phyloP scores from a whole-genome alignment of 2,329 filamentous ascomycete genomes.

The Cladosporium sp. region DNA sequence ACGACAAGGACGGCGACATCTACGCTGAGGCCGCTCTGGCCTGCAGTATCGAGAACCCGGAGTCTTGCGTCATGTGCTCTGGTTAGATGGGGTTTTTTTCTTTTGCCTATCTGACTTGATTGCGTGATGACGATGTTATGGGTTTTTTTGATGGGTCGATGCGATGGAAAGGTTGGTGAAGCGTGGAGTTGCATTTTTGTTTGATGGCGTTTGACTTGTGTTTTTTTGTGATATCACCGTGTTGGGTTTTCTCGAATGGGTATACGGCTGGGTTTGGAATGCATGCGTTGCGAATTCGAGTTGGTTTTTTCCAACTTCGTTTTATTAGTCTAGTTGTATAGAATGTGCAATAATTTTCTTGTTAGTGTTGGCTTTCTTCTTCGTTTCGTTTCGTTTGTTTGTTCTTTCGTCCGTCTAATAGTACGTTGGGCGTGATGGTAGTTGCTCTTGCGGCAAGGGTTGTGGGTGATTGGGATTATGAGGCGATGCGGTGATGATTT shows the following conservation, averaged over 20 bases:
- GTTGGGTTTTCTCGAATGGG: not conserved
- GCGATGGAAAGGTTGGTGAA: not conserved
- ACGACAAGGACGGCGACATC: constrained; percentile 80
- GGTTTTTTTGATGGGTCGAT: constrained; percentile 3
- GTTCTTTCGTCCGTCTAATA: no score
- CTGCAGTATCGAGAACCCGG: constrained; percentile 97
- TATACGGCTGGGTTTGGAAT: not conserved
- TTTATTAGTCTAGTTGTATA: no score
- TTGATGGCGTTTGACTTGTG: not conserved
- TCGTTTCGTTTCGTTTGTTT: no score
- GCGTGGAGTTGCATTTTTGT: not conserved
- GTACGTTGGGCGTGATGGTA: no score
- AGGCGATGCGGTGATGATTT: no score
- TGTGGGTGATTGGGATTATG: no score
- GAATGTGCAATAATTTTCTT: no score
- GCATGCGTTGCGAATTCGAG: no score
- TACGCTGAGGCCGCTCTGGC: constrained; percentile 88
- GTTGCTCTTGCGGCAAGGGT: no score
- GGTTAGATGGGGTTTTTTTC: constrained; percentile 49
- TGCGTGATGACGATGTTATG: constrained; percentile 3
- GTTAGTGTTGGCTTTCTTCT: no score
- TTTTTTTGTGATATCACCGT: constrained; percentile 9
- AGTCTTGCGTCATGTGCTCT: constrained; percentile 95
- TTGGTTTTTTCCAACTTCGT: no score
- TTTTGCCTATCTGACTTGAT: not conserved